phyloP scores from a whole-genome alignment of 1,139 yeast genomes.

The Hyphopichia wangnamkhiaoensis region DNA sequence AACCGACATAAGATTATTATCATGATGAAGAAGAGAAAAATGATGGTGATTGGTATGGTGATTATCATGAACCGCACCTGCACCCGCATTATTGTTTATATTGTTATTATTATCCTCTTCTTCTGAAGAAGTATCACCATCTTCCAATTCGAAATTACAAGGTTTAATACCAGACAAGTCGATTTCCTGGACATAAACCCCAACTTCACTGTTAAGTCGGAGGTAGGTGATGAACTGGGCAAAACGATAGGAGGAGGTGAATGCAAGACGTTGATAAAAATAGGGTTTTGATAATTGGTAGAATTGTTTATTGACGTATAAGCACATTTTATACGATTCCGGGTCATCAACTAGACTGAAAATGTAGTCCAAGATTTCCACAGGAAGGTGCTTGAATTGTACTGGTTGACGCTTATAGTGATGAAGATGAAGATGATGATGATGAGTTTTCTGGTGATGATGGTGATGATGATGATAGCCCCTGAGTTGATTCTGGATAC shows the following conservation, averaged over 20 bases:
- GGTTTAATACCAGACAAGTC: conserved; percentile 57
- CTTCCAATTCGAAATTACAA: conserved; percentile 45
- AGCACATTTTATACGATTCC: conserved; percentile 33
- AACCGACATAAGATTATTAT: not conserved
- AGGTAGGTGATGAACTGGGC: conserved; percentile 75
- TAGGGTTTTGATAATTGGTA: conserved; percentile 54
- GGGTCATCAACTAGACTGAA: conserved; percentile 31
- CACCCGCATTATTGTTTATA: conserved; percentile 7
- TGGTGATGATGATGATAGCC: conserved; percentile 5
- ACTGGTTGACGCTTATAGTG: conserved; percentile 8
- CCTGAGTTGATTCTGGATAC: conserved; percentile 5
- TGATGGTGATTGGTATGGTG: conserved; percentile 1
- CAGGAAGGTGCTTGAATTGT: conserved; percentile 29
- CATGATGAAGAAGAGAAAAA: not conserved
- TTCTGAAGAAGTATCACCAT: conserved; percentile 15
- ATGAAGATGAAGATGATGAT: conserved; percentile 5
- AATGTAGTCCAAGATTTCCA: conserved; percentile 36
- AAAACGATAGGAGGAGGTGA: conserved; percentile 70
- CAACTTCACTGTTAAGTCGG: conserved; percentile 55
- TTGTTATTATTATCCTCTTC: conserved; percentile 16
- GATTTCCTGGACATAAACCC: conserved; percentile 52
- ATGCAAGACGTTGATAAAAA: conserved; percentile 53
- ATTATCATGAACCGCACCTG: conserved; percentile 3
- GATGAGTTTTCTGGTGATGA: conserved; percentile 6
- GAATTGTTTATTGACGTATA: conserved; percentile 52